Conservation (phyloP, 495 filamentous ascomycete genomes). For the Rusavskia elegans region DNA sequence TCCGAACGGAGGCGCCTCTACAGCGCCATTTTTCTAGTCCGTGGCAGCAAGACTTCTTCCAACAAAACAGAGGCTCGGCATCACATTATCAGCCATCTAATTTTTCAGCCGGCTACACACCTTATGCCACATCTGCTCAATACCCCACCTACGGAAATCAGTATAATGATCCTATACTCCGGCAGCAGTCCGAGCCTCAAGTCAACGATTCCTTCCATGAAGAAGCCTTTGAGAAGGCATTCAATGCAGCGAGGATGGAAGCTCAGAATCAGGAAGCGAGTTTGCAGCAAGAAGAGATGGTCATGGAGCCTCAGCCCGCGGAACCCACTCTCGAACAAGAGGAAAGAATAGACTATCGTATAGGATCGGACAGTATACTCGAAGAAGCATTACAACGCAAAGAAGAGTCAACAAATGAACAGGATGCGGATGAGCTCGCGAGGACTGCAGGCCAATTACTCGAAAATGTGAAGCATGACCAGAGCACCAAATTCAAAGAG, state of each 20-base stretch:
- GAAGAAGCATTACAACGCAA: conserved; percentile 18
- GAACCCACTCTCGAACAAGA: background rate
- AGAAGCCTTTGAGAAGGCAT: conserved; percentile 47
- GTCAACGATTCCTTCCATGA: conserved; percentile 36
- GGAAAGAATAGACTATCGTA: conserved; percentile 17
- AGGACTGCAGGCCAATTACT: conserved; percentile 55
- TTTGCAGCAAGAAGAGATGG: conserved; percentile 4
- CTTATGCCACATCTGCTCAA: no score
- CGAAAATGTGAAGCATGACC: conserved; percentile 50
- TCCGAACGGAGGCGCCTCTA: conserved; percentile 17
- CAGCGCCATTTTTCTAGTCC: conserved; percentile 16
- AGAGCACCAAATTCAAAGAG: conserved; percentile 57
- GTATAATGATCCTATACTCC: background rate
- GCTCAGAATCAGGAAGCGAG: conserved; percentile 12
- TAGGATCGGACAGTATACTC: conserved; percentile 37
- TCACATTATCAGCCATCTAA: conserved; percentile 10
- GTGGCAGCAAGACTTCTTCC: conserved; percentile 42
- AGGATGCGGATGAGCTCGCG: conserved; percentile 51
- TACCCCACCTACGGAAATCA: background rate
- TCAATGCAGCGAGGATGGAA: conserved; percentile 26
- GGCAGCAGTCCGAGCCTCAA: conserved; percentile 9
- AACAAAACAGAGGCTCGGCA: conserved; percentile 20
- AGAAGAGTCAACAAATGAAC: conserved; percentile 7
- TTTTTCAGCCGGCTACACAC: conserved; percentile 1
- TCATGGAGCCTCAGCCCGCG: background rate